Base-by-base conservation (phyloP, 176 grass and related monocot species). In the Metroxylon sagu region DNA sequence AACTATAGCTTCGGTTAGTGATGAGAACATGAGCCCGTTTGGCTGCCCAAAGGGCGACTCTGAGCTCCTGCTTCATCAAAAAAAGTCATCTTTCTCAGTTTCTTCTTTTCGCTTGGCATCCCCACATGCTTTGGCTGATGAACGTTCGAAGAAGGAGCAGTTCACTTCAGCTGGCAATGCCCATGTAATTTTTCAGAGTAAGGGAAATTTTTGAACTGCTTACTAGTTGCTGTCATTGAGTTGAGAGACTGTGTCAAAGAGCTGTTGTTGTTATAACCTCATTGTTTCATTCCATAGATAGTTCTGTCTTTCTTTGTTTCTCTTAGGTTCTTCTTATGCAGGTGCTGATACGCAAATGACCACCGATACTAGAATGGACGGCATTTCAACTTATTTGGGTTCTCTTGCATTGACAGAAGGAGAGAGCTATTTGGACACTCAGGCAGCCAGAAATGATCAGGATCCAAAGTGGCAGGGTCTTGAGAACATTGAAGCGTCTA, bases 391-490 rank as follows among this genome's bases (percentile, higher is more conserved):
- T 85, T 84, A 88, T 70, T 57, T 90, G 69, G 80, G 82, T 83
- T 85, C 74, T 83, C 77, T 90, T 69, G 74, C 80, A 77, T 90
- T 96, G 74, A 78, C 80, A 72, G 77, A 75, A 74, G 68, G 66
- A 72, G 80, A 80, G 62, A 52, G 76, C 64, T 78, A 52, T 80
- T 82, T 73, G 70, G 53, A 29, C 15, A 70, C 64, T 72, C 67
- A 72, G 67, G 59, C 16, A 26, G 26, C 35, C 7, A 39, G 25
- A 60, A 43, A 64, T 30, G 64, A 75, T 80, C 64, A 70, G 18
- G 67, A 50, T 16, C 18, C 8, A 70, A 72, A 75, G 19, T 35
- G 73, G 21, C 78, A 82, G 57, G 71, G 75, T 60, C 53, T 74
- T 63, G 60, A 23, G 59, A 79, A 57, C 65, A 48, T 54, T 12